Percentiles rank a stretch among this genome's conserved stretches.
These are phyloP conservation scores for Aspergillus biplanus DNA, from an alignment of 495 filamentous ascomycete species.

Conservation along the genomic window DNA sequence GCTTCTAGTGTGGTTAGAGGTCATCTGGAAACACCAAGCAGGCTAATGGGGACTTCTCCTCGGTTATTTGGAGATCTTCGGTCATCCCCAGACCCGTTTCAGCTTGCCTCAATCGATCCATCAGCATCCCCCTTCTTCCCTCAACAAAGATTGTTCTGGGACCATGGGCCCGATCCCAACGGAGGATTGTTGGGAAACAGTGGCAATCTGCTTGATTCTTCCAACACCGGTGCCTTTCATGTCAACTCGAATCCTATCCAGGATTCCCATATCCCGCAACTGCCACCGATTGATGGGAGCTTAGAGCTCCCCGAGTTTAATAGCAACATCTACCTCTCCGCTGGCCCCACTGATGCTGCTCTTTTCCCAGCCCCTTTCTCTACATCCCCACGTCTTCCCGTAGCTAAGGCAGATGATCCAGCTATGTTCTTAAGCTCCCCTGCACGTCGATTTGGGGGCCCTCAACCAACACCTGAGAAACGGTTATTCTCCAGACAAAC, in stretches of 20 bases:
- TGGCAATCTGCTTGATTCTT: slow-evolving; percentile 20
- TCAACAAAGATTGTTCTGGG: slow-evolving; percentile 75
- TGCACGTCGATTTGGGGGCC: slow-evolving; percentile 49
- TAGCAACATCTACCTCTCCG: slow-evolving; percentile 33
- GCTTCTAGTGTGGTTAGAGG: slow-evolving; percentile 30
- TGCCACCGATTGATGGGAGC: slow-evolving; percentile 43
- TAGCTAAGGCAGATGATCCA: slow-evolving; percentile 53
- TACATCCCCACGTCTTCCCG: slow-evolving; percentile 46
- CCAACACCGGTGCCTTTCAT: slow-evolving; percentile 18
- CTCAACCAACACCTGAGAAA: slow-evolving; percentile 42
- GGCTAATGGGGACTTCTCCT: slow-evolving; percentile 46
- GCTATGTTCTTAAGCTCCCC: slow-evolving; percentile 60
- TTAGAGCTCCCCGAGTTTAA: slow-evolving; percentile 47
- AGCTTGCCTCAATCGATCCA: slow-evolving; percentile 70
- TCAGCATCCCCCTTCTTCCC: slow-evolving; percentile 68
- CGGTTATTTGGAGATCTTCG: slow-evolving; percentile 58
- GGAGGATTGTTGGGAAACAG: slow-evolving; percentile 17
- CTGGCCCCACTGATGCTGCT: slow-evolving; percentile 43
- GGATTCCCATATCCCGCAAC: slow-evolving; percentile 39
- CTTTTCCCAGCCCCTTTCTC: slow-evolving; percentile 52
- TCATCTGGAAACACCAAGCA: slow-evolving; percentile 49
- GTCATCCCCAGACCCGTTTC: slow-evolving; percentile 69
- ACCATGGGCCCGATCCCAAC: slow-evolving; percentile 53
- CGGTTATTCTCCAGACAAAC: slow-evolving; percentile 36
- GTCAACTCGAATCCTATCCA: slow-evolving; percentile 19